A percentile compares a stretch with the other conserved stretches of the same genome.
These are phyloP conservation scores for Myrmaecium sp. DNA, from an alignment of 2,329 filamentous ascomycete genomes.

Conservation along the genomic window DNA sequence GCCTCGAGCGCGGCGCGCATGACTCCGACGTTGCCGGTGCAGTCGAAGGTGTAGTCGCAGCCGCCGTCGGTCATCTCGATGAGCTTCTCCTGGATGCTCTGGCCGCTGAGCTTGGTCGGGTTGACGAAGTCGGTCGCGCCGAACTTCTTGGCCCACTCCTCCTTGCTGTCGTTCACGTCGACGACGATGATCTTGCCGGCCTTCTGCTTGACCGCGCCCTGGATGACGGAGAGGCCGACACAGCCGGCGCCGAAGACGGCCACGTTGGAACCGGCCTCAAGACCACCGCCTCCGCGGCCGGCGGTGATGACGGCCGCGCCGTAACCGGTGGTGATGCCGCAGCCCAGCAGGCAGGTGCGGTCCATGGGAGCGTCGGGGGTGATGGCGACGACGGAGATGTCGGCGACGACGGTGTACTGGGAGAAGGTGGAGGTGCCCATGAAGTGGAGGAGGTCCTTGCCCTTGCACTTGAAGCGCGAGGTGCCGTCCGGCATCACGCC, in stretches of 20 bases:
- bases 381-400: slow-evolving; percentile 94
- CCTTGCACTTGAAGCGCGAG: slow-evolving; percentile 83
- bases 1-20: slow-evolving; percentile 94
- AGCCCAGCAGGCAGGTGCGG: slow-evolving; percentile 86
- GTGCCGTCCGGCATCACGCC: slow-evolving; percentile 97
- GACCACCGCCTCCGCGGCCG: slow-evolving; percentile 31
- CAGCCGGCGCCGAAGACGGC: slow-evolving; percentile 93
- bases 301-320: slow-evolving; percentile 89
- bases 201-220: slow-evolving; percentile 76
- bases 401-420: slow-evolving; percentile 95
- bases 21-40: slow-evolving; percentile 89
- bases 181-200: slow-evolving; percentile 63
- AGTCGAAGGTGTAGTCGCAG: slow-evolving; percentile 98
- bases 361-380: slow-evolving; percentile 86
- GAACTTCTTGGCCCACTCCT: slow-evolving; percentile 86
- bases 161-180: slow-evolving; percentile 75
- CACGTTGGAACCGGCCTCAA: slow-evolving; percentile 78
- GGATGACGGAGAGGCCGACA: slow-evolving; percentile 86
- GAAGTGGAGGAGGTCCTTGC: slow-evolving; percentile 91
- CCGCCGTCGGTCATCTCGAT: slow-evolving; percentile 97
- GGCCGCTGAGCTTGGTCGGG: slow-evolving; percentile 48
- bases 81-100: slow-evolving; percentile 80
- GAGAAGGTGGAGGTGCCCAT: slow-evolving; percentile 99
- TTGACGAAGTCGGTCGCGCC: slow-evolving; percentile 96
- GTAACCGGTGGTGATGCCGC: slow-evolving; percentile 97